Evolutionary conservation across 805 yeast genomes (phyloP).

Genomic region (Naumovozyma castellii): DNA sequence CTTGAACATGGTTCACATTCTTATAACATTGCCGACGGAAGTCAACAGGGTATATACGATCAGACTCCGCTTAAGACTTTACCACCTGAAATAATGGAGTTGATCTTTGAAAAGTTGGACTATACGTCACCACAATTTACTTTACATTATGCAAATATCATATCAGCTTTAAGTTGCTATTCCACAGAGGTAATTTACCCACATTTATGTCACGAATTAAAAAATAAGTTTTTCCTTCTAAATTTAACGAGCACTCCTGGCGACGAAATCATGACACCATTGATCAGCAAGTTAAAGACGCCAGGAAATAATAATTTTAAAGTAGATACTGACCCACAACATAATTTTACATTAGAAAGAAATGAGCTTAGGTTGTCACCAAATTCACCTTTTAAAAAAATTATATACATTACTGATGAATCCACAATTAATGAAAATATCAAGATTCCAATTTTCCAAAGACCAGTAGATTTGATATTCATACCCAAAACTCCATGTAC

Average conservation of each 20-base stretch:
- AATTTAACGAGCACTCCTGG: neutral
- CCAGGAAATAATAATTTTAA: neutral
- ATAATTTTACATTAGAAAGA: neutral
- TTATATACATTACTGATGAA: neutral
- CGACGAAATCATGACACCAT: neutral
- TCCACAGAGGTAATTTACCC: neutral
- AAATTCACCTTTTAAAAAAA: neutral
- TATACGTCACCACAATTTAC: neutral
- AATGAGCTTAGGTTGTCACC: neutral
- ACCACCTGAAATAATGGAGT: neutral
- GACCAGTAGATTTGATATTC: neutral
- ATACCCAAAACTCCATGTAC: neutral
- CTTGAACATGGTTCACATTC: neutral
- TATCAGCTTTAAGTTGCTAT: neutral
- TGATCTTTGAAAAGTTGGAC: neutral
- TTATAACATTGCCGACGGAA: neutral
- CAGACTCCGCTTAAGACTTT: neutral
- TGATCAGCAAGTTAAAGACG: neutral
- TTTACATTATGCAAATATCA: neutral
- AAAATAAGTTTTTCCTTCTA: neutral
- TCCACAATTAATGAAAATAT: neutral
- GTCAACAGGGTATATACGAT: neutral
- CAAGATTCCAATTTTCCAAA: neutral
- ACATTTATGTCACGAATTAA: neutral
- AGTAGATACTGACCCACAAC: neutral